phyloP scores from a whole-genome alignment of 345 rosid genomes.

The Rhizophora apiculata region DNA sequence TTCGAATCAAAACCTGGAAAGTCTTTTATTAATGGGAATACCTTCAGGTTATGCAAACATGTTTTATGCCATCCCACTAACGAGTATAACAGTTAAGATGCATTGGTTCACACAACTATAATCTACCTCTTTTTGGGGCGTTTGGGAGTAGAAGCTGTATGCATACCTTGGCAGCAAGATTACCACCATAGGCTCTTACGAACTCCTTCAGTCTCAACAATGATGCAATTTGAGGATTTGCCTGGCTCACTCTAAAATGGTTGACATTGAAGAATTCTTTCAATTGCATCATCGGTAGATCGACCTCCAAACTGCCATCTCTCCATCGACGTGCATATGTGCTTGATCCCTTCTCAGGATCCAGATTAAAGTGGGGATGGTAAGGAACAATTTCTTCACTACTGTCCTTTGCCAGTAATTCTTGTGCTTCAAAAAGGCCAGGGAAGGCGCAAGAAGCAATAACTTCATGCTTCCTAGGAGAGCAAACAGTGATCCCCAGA shows the following conservation, averaged over 20 bases:
- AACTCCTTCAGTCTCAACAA: constrained; percentile 74
- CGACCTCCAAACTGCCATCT: constrained; percentile 98
- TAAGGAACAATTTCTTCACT: constrained; percentile 93
- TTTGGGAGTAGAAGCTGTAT: background rate
- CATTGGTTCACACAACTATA: no score
- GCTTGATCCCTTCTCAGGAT: constrained; percentile 66
- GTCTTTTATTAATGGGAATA: no score
- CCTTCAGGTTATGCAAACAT: no score
- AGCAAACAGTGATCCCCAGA: constrained; percentile 94
- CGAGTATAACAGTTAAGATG: no score
- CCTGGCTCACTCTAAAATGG: constrained; percentile 92
- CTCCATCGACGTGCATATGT: constrained; percentile 80
- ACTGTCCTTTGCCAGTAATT: constrained; percentile 93
- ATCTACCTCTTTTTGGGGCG: no score
- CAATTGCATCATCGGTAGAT: constrained; percentile 95
- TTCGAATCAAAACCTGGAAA: no score
- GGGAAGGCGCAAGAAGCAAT: constrained; percentile 98
- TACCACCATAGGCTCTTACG: constrained; percentile 80
- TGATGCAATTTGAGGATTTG: constrained; percentile 95
- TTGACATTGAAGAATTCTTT: constrained; percentile 95
- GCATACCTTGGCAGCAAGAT: constrained; percentile 89
- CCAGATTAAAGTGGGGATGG: constrained; percentile 92
- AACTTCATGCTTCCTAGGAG: constrained; percentile 96
- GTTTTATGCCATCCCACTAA: no score
- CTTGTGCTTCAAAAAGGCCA: constrained; percentile 97